Base-by-base conservation (phyloP, 345 rosid species). In the Kandelia obovata region DNA sequence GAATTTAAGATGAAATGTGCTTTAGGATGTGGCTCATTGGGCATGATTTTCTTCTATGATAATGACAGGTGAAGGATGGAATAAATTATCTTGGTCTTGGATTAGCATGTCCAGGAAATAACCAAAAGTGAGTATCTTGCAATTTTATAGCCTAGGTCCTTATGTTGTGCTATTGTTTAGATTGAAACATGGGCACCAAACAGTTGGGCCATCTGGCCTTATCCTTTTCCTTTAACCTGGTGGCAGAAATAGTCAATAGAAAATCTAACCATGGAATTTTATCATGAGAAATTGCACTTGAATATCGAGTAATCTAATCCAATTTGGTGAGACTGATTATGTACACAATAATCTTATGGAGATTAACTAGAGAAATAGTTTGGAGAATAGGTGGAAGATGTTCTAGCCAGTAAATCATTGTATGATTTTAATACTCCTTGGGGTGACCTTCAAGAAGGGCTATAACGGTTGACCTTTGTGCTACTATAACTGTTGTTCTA, bases 21-120 rank as follows among this genome's bases (percentile, higher is more conserved):
- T n/a, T 7, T 16, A 23, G 28, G 61, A 6, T 19, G 10, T 43
- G 58, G 1, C 20, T 58, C 51, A 27, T 13, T 34, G 30, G 25
- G 43, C 64, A 66, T 70, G 35, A 66, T 59, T 47, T 60, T 81
- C 68, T 67, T 57, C 64, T 25, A 55, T 47, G n/a, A 66, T 37
- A 30, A 62, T 74, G 58, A 65, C 79, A 95, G 99, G 88, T 92
- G 69, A 81, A 61, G 77, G 97, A 90, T 81, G 90, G 90, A 19
- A 59, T 81, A 27, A 59, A 62, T 63, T 86, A 78, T 73, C 43
- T 73, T 53, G 84, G 82, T 59, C 75, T 62, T 25, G 84, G 92
- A 80, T 69, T 31, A 27, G 37, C 82, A 62, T 58, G 58, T 60
- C 77, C 78, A 6, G 90, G 77, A 81, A 82, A 77, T 70, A 80